Evolutionary conservation across 352 stramenopile species (phyloP), one percentile per base, ranked within the genome.

Genomic region (Phytophthora europaea): DNA sequence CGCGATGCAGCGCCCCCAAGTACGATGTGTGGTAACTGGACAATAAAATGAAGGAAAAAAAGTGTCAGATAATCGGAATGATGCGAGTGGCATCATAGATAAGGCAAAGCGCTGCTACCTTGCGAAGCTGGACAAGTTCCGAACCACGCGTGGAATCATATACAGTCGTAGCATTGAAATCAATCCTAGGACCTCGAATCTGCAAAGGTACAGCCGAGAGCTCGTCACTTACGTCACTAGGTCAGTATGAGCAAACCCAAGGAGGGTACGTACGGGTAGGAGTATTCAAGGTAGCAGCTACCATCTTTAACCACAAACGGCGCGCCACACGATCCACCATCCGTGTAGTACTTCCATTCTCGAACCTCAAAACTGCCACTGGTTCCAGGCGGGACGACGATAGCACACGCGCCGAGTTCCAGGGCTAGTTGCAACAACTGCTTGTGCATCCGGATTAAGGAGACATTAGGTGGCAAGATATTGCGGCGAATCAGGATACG

Each of bases 11-110:
- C 5, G 84, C 76, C 2, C 88, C 88, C 34, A 95, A 63, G 61
- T 93, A 95, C 3, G 88, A 90, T 2, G 87, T 94, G 34, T 81
- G 88, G 66, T 92, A 94, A 75, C 88, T 94, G 34, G 12, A 22
- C 28, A 51, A 50, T 52, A 57, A 53, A 53, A 8, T 10, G 23
- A 26, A 26, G 1, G 43, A 20, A 23, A 22, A 50, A 16, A 23
- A 50, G 18, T 23, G 9, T 8, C 13, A 45, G 4, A 45, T 16
- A 50, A 6, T n/a, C 2, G 2, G 6, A 50, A 4, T n/a, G 28
- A 31, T 54, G 48, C 20, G 5, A 16, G 48, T 34, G 23, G 12
- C 22, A 12, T 33, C 4, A 22, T 53, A 38, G 2, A 16, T 33
- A 65, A 71, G 18, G 18, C 40, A 66, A 34, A 43, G 5, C n/a